Evolutionary conservation across 345 rosid genomes (phyloP), one percentile per base, ranked within the genome.

Genomic region (Crucihimalaya himalaica): DNA sequence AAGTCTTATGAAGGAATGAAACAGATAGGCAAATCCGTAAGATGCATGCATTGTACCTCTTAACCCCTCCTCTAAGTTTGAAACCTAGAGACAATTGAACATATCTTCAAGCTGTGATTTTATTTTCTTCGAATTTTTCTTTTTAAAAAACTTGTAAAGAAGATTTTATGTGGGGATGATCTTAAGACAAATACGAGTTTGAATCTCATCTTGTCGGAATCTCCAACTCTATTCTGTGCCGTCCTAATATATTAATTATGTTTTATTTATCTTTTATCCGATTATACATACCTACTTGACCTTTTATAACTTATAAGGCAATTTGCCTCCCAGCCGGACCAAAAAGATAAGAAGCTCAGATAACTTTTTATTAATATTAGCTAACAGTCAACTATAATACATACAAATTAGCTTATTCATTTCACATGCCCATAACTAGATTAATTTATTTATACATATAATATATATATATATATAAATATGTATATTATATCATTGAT

Each of bases 161-260:
- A 63, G 75, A 76, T 70, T 34, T 70, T 70, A 4, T 70, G 75
- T 70, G 54, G 29, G 75, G 66, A 63, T 76, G 75, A 76, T 76
- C 46, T 55, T 70, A 76, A 70, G 80, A 76, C 75, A 76, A 63
- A 70, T 16, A 55, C 13, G 61, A 76, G 75, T 76, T 74, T 76
- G 60, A 76, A 70, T 76, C 80, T 70, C 80, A 76, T 70, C 80
- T 76, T 76, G 80, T 76, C 80, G 80, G 80, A 56, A 70, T 76
- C 71, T 57, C 71, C 80, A 76, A 76, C 80, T 76, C 60, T 60
- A 11, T 63, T 63, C 20, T 8, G 20, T 15, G 80, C 80, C 80
- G 80, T 56, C 80, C 80, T 70, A 70, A 59, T 29, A 20, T 15
- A 21, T 74, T 18, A 74, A 35, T 47, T 14, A 37, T 37, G 40